Evolutionary conservation across 306 rosid species (phyloP).

Genomic region (Gleditsia sinensis): DNA sequence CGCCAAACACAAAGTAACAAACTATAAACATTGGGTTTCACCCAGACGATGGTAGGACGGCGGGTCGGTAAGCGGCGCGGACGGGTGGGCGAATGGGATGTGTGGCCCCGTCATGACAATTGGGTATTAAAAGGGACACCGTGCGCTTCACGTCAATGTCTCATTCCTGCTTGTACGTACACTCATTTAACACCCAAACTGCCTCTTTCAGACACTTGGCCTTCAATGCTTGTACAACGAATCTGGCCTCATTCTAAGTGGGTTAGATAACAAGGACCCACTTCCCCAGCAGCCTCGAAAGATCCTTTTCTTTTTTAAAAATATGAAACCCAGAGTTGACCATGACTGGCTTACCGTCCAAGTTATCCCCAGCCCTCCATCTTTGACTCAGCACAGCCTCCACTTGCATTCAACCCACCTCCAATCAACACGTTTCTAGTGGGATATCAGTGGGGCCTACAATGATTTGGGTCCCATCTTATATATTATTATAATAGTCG

Average conservation of each 20-base stretch:
- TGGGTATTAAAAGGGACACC: neutral
- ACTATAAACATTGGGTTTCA: no score
- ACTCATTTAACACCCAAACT: neutral
- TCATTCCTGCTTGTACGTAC: neutral
- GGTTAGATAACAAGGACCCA: neutral
- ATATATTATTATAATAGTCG: neutral
- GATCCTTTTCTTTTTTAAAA: neutral
- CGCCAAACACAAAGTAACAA: no score
- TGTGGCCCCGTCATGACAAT: neutral
- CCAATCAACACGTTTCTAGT: neutral
- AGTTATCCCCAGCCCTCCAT: slow-evolving; percentile 29
- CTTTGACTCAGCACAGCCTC: slow-evolving; percentile 29
- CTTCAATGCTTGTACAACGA: neutral
- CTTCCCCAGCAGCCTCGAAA: neutral
- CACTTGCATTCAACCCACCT: neutral
- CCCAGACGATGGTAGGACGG: neutral
- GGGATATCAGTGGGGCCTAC: neutral
- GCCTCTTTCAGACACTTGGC: neutral
- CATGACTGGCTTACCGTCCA: slow-evolving; percentile 28
- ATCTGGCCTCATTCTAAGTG: neutral
- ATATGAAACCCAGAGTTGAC: neutral
- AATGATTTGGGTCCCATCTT: neutral
- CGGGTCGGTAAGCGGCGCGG: no score
- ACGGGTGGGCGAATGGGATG: no score
- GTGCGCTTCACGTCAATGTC: slow-evolving; percentile 9